phyloP scores from a whole-genome alignment of 2,329 filamentous ascomycete species.

The Acrodontium crateriforme region DNA sequence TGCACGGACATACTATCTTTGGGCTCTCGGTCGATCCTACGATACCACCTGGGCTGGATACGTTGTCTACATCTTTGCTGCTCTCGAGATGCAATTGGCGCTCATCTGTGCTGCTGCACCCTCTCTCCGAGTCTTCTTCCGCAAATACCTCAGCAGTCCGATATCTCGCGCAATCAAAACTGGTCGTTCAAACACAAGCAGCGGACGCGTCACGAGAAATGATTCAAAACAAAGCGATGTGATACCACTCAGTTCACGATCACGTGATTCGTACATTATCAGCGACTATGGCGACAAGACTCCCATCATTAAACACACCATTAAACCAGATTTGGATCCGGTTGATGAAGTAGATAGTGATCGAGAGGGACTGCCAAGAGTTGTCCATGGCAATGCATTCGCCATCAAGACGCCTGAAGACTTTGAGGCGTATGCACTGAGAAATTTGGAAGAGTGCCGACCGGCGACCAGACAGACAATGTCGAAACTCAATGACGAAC shows the following conservation, averaged over 20 bases:
- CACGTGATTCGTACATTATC: background rate
- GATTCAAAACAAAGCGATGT: background rate
- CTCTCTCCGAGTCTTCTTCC: slow-evolving; percentile 16
- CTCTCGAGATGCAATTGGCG: slow-evolving; percentile 17
- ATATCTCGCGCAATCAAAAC: slow-evolving; percentile 1
- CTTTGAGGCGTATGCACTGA: slow-evolving; percentile 2
- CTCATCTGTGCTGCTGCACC: slow-evolving; percentile 21
- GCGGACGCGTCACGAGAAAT: too few species aligned
- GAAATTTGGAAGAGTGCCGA: slow-evolving; percentile 4
- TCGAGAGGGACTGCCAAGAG: background rate
- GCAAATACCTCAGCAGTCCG: slow-evolving; percentile 13
- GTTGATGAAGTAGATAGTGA: slow-evolving; percentile 1
- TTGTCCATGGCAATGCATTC: background rate
- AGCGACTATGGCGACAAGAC: slow-evolving; percentile 1
- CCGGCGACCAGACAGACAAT: slow-evolving; percentile 1
- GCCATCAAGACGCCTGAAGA: slow-evolving; percentile 3
- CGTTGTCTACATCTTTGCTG: slow-evolving; percentile 15
- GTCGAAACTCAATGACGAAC: background rate
- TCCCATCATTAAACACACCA: slow-evolving; percentile 3
- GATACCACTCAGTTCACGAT: too few species aligned
- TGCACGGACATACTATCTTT: slow-evolving; percentile 20
- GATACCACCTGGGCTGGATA: slow-evolving; percentile 16
- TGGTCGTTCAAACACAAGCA: background rate
- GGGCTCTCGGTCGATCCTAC: slow-evolving; percentile 8
- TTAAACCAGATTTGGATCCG: slow-evolving; percentile 1